phyloP scores from a whole-genome alignment of 495 filamentous ascomycete species.

The Wilcoxina mikolae region DNA sequence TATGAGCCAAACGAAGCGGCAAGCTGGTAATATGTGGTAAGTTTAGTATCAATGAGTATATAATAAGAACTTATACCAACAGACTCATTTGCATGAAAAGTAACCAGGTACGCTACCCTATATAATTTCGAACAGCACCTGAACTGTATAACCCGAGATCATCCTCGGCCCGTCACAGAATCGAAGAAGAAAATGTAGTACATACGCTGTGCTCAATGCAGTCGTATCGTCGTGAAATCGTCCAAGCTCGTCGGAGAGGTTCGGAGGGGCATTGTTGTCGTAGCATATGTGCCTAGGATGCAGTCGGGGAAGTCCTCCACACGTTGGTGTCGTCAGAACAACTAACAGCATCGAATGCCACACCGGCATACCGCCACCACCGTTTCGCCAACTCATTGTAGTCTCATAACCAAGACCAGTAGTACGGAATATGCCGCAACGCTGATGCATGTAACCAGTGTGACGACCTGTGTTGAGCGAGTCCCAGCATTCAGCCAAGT shows the following conservation, averaged over 20 bases:
- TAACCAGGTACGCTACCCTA: too few species aligned
- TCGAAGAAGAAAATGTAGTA: background rate
- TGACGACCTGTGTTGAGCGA: conserved; percentile 65
- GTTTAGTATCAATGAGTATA: too few species aligned
- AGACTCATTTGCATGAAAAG: too few species aligned
- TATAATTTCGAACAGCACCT: too few species aligned
- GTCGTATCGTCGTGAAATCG: background rate
- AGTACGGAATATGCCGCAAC: conserved; percentile 67
- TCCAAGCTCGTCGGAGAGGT: background rate
- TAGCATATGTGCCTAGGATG: background rate
- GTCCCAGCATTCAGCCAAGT: conserved; percentile 18
- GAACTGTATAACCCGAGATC: too few species aligned
- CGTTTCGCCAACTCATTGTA: conserved; percentile 4
- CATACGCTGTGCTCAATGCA: background rate
- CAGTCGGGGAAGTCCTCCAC: background rate
- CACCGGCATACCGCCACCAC: background rate
- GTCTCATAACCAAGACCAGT: conserved; percentile 53
- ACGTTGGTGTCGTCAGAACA: too few species aligned
- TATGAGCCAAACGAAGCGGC: too few species aligned
- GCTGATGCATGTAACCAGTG: conserved; percentile 69
- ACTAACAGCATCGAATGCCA: too few species aligned
- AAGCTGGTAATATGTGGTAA: too few species aligned
- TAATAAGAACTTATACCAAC: too few species aligned
- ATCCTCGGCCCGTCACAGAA: background rate
- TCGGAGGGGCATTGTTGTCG: background rate